phyloP scores from a whole-genome alignment of 1,284 basidiomycete species.

The Ceratobasidium sp. region DNA sequence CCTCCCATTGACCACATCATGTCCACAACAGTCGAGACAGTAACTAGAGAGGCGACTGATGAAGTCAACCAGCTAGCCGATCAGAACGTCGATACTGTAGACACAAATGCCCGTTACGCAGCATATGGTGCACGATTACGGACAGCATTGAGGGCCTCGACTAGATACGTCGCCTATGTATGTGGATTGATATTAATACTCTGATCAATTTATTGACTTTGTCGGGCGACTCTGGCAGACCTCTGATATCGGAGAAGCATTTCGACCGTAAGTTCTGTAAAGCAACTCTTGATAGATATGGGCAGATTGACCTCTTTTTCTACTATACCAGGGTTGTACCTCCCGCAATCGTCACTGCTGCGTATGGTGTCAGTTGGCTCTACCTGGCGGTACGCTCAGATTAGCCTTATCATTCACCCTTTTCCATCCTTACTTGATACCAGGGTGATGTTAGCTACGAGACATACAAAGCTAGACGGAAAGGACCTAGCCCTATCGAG shows the following conservation, averaged over 20 bases:
- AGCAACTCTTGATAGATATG: neutral
- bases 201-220: neutral
- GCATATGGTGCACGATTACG: slow-evolving; percentile 85
- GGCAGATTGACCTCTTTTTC: neutral
- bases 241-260: slow-evolving; percentile 92
- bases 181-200: slow-evolving; percentile 68
- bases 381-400: slow-evolving; percentile 71
- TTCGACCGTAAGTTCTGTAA: slow-evolving; percentile 70
- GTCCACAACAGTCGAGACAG: slow-evolving; percentile 56
- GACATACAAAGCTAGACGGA: slow-evolving; percentile 85
- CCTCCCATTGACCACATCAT: neutral
- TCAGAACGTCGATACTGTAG: slow-evolving; percentile 71
- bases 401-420: slow-evolving; percentile 36
- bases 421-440: neutral
- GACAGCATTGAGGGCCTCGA: slow-evolving; percentile 80
- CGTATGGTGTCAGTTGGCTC: slow-evolving; percentile 90
- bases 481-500: slow-evolving; percentile 80
- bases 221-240: slow-evolving; percentile 48
- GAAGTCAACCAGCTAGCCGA: slow-evolving; percentile 66
- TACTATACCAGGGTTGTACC: slow-evolving; percentile 68
- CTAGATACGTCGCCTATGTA: slow-evolving; percentile 87
- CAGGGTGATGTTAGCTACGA: slow-evolving; percentile 88
- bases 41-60: slow-evolving; percentile 63
- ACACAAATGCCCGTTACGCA: slow-evolving; percentile 75
- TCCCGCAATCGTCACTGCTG: slow-evolving; percentile 82